Percentiles rank a stretch among this genome's conserved stretches.
Evolutionary conservation across 768 basidiomycete species (phyloP).

Genomic region (Mycena olivaceomarginata): DNA sequence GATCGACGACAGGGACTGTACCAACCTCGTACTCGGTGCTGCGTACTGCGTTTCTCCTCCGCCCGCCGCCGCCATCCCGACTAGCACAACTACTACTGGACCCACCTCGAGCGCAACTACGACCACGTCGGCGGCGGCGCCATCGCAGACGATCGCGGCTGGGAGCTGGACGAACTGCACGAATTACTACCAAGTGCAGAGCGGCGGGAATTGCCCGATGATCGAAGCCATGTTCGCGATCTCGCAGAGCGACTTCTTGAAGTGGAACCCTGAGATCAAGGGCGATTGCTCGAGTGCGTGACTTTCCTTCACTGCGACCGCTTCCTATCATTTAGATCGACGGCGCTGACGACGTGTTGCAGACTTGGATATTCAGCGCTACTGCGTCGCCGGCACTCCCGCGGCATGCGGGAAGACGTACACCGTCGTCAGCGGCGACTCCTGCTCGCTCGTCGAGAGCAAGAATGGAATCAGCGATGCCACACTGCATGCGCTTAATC

Average conservation of each 20-base stretch:
- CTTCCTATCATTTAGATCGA: background rate
- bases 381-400: conserved; percentile 3
- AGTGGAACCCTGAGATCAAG: background rate
- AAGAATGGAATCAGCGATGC: background rate
- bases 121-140: background rate
- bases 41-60: conserved; percentile 20
- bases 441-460: background rate
- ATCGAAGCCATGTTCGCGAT: background rate
- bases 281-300: background rate
- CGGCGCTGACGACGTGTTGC: background rate
- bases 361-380: conserved; percentile 1
- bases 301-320: background rate
- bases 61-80: background rate
- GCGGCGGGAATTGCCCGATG: background rate
- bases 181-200: background rate
- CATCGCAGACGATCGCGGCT: background rate
- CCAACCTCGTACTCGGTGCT: background rate
- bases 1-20: background rate
- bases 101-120: background rate
- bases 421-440: background rate
- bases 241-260: background rate
- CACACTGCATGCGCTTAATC: background rate
- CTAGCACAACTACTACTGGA: background rate
- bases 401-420: background rate
- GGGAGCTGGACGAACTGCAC: conserved; percentile 4